Percentiles rank a stretch among this genome's conserved stretches.
phyloP scores from a whole-genome alignment of 352 stramenopile species.

The Pythium phragmiticola region DNA sequence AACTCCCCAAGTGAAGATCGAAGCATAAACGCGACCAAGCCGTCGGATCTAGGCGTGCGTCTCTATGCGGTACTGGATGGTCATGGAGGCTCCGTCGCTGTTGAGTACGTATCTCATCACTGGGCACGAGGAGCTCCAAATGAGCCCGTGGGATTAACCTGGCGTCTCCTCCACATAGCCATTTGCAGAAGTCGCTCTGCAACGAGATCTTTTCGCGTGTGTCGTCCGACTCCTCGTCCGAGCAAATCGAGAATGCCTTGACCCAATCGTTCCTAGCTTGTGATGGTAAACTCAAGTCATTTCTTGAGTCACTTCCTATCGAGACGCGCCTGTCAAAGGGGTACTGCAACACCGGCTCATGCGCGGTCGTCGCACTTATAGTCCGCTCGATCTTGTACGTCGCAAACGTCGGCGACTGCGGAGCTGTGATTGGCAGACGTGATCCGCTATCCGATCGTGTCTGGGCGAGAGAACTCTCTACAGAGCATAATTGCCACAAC shows the following conservation, averaged over 20 bases:
- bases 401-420: slow-evolving; percentile 91
- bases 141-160: background rate
- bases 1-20: slow-evolving; percentile 70
- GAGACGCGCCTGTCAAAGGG: slow-evolving; percentile 55
- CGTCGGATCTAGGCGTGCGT: slow-evolving; percentile 39
- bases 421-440: slow-evolving; percentile 79
- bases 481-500: slow-evolving; percentile 65
- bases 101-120: slow-evolving; percentile 34
- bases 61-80: slow-evolving; percentile 67
- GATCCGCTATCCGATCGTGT: slow-evolving; percentile 35
- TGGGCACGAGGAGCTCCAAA: background rate
- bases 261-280: slow-evolving; percentile 48
- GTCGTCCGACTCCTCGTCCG: slow-evolving; percentile 12
- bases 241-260: slow-evolving; percentile 25
- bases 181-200: slow-evolving; percentile 21
- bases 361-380: slow-evolving; percentile 60
- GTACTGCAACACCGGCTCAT: slow-evolving; percentile 72
- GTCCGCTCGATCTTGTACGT: slow-evolving; percentile 74
- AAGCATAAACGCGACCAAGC: slow-evolving; percentile 51
- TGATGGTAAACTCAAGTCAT: slow-evolving; percentile 58
- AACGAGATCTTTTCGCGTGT: slow-evolving; percentile 19
- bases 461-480: slow-evolving; percentile 39
- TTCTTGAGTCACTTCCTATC: slow-evolving; percentile 40
- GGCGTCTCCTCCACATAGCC: slow-evolving; percentile 2
- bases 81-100: slow-evolving; percentile 60